These are phyloP conservation scores for Rickenella mellea DNA, from an alignment of 768 basidiomycete species.

Conservation along the genomic window DNA sequence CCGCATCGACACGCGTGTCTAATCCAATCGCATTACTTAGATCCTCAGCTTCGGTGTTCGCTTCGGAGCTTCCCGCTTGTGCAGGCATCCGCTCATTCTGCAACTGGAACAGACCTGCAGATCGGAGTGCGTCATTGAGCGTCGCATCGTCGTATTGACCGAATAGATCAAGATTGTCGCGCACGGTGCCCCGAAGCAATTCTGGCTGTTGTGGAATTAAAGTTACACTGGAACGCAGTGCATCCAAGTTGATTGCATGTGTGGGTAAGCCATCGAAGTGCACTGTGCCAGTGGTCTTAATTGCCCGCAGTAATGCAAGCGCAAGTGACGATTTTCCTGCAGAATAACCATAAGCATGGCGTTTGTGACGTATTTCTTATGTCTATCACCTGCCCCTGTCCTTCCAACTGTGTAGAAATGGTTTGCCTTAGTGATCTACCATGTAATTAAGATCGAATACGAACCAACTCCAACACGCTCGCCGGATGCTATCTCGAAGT, in stretches of 20 bases:
- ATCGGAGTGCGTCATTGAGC: conserved; percentile 29
- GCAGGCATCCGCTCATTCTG: conserved; percentile 9
- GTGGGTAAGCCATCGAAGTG: conserved; percentile 34
- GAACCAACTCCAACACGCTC: conserved; percentile 27
- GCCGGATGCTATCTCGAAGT: conserved; percentile 26
- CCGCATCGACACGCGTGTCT: conserved; percentile 18
- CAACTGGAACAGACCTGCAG: conserved; percentile 28
- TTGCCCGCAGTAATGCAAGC: conserved; percentile 38
- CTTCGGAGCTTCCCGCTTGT: neutral
- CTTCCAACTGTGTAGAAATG: conserved; percentile 17
- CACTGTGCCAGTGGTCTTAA: conserved; percentile 38
- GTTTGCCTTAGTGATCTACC: neutral
- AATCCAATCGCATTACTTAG: conserved; percentile 21
- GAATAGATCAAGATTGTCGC: conserved; percentile 43
- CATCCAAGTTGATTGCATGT: conserved; percentile 33
- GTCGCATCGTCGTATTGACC: conserved; percentile 34
- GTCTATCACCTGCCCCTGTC: conserved; percentile 20
- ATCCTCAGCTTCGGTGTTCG: conserved; percentile 10
- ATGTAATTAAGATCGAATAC: neutral
- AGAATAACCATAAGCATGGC: conserved; percentile 14
- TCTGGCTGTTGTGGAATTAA: conserved; percentile 34
- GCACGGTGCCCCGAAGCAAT: conserved; percentile 32
- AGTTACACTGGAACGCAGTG: conserved; percentile 35
- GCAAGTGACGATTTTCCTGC: conserved; percentile 25
- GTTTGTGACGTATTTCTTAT: conserved; percentile 23